A percentile compares a stretch with the other conserved stretches of the same genome.
phyloP scores from a whole-genome alignment of 179 eudicot genomes.

The Gypsophila paniculata region DNA sequence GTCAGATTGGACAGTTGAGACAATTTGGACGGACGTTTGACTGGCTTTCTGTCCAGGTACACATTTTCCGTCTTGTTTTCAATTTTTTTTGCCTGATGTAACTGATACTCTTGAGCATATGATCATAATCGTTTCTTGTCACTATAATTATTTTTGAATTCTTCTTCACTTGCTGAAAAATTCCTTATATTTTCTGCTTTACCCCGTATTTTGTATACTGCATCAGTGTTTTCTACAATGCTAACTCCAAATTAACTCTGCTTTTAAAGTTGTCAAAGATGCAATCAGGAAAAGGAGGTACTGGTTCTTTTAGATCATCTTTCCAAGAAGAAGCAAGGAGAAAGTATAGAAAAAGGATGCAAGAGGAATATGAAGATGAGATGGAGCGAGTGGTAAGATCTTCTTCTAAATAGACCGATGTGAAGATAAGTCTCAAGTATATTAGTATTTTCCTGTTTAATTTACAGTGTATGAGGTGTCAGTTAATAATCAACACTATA shows the following conservation, averaged over 20 bases:
- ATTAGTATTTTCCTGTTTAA: not conserved
- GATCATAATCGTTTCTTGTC: not conserved
- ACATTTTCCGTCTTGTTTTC: not conserved
- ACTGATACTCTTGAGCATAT: not conserved
- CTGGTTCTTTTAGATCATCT: constrained; percentile 61
- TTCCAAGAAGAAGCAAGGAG: constrained; percentile 86
- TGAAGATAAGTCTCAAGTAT: not conserved
- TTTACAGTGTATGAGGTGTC: not conserved
- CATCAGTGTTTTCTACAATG: not conserved
- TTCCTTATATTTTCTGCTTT: constrained; percentile 1
- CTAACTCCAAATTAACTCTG: constrained; percentile 16
- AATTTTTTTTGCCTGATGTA: not conserved
- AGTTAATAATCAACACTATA: too few species aligned
- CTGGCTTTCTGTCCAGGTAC: constrained; percentile 71
- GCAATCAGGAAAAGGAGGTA: constrained; percentile 52
- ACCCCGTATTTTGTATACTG: not conserved
- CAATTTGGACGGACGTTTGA: constrained; percentile 64
- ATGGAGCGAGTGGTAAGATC: constrained; percentile 91
- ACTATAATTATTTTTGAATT: not conserved
- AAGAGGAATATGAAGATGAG: constrained; percentile 94
- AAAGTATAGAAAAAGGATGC: constrained; percentile 79
- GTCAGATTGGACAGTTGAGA: constrained; percentile 76
- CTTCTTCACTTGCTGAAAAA: not conserved
- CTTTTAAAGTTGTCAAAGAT: constrained; percentile 49
- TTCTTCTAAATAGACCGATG: not conserved